Evolutionary conservation across 106 monocot species (phyloP).

Genomic region (Xerophyta viscosa): DNA sequence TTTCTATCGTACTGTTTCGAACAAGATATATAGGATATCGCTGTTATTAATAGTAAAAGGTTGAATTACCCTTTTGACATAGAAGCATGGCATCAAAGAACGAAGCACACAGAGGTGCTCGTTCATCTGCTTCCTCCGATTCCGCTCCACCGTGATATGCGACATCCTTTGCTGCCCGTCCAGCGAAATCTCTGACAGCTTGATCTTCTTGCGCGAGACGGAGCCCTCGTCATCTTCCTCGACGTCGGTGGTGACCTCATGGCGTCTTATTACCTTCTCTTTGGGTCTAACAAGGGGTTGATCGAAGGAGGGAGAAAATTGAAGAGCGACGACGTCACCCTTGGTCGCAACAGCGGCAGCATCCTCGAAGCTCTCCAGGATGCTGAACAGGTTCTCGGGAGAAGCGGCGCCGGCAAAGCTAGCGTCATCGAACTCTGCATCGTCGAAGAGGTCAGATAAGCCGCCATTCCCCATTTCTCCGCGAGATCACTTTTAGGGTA

Average conservation of each 20-base stretch:
- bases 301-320: constrained; percentile 18
- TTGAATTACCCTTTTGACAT: constrained; percentile 69
- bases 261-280: not conserved
- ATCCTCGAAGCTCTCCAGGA: constrained; percentile 45
- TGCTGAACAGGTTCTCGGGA: constrained; percentile 62
- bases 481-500: not conserved
- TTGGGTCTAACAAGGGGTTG: constrained; percentile 8
- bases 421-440: constrained; percentile 17
- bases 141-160: constrained; percentile 87
- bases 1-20: not conserved
- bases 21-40: too few species aligned
- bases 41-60: not conserved
- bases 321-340: constrained; percentile 1
- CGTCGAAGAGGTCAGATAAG: constrained; percentile 40
- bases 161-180: constrained; percentile 48
- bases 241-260: constrained; percentile 9
- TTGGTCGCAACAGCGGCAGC: too few species aligned
- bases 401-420: constrained; percentile 19
- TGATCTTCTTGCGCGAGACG: constrained; percentile 35
- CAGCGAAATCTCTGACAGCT: not conserved
- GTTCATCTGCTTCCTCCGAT: constrained; percentile 92
- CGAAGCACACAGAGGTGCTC: constrained; percentile 51
- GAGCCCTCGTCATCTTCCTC: constrained; percentile 15
- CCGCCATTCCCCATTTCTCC: constrained; percentile 4
- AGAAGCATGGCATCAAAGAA: constrained; percentile 84